Evolutionary conservation across 2,329 filamentous ascomycete species (phyloP).

Genomic region (Chrysoporthe cubensis): DNA sequence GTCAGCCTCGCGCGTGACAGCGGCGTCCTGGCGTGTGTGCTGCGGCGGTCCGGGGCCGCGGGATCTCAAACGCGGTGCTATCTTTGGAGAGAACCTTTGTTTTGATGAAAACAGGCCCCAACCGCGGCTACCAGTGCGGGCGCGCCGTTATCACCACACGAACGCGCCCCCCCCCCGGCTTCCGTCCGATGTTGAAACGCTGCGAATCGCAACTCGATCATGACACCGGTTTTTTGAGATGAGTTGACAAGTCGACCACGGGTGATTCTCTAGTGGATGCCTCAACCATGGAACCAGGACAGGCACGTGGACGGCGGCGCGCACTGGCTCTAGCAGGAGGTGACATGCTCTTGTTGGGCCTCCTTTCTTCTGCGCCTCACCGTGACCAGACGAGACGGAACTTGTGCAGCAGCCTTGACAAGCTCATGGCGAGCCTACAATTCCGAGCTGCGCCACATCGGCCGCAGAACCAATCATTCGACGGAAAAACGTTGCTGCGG

Average conservation of each 20-base stretch:
- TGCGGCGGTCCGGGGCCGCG: neutral
- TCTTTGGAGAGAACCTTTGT: constrained; percentile 17
- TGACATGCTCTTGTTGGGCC: too few species aligned
- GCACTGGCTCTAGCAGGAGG: neutral
- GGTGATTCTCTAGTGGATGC: neutral
- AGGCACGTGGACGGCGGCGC: neutral
- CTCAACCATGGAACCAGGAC: neutral
- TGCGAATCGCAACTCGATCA: neutral
- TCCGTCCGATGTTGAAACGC: constrained; percentile 11
- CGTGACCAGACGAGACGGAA: too few species aligned
- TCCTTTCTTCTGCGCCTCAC: too few species aligned
- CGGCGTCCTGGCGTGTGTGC: constrained; percentile 2
- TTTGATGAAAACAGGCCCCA: neutral
- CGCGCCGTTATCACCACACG: constrained; percentile 6
- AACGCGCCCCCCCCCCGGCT: neutral
- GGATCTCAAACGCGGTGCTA: constrained; percentile 11
- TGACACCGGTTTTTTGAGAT: neutral
- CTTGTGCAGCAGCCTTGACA: too few species aligned
- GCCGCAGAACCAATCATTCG: neutral
- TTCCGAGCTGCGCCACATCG: neutral
- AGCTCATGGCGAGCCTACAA: neutral
- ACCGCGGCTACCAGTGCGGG: neutral
- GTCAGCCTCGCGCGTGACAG: constrained; percentile 9
- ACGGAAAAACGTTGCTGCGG: neutral
- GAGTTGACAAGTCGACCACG: neutral